These are phyloP conservation scores for Aspergillus tanneri DNA, from an alignment of 2,329 filamentous ascomycete species.

Conservation along the genomic window DNA sequence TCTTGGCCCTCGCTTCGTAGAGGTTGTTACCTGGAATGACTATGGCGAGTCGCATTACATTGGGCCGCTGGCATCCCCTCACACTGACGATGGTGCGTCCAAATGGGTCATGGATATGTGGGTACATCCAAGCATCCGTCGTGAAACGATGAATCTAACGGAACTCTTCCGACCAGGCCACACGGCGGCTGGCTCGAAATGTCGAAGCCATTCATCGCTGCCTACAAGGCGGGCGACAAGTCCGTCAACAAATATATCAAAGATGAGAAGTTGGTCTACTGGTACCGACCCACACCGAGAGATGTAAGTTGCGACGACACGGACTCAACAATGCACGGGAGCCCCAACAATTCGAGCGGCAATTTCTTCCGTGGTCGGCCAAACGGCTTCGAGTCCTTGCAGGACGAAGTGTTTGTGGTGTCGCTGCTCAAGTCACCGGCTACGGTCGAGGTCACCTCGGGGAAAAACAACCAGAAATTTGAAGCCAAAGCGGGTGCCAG, in stretches of 20 bases:
- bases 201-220: conserved; percentile 54
- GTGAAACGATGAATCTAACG: background rate
- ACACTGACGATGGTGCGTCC: conserved; percentile 42
- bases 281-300: conserved; percentile 55
- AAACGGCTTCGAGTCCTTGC: conserved; percentile 51
- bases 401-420: conserved; percentile 55
- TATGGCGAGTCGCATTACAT: conserved; percentile 59
- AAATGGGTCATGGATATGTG: conserved; percentile 54
- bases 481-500: conserved; percentile 49
- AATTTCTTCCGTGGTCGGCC: conserved; percentile 56
- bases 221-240: conserved; percentile 50
- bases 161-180: conserved; percentile 34
- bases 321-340: conserved; percentile 49
- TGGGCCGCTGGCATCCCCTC: conserved; percentile 47
- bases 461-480: conserved; percentile 45
- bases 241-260: conserved; percentile 40
- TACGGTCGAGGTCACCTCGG: conserved; percentile 48
- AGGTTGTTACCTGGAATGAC: conserved; percentile 52
- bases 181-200: conserved; percentile 56
- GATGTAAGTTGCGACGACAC: conserved; percentile 52
- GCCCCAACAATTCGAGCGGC: conserved; percentile 47
- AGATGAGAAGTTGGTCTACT: conserved; percentile 55
- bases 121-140: conserved; percentile 13
- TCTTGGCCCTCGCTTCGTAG: conserved; percentile 50
- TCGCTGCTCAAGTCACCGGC: conserved; percentile 50